Base-by-base conservation (phyloP, 2,329 filamentous ascomycete genomes). In the Venturiaceae sp. region DNA sequence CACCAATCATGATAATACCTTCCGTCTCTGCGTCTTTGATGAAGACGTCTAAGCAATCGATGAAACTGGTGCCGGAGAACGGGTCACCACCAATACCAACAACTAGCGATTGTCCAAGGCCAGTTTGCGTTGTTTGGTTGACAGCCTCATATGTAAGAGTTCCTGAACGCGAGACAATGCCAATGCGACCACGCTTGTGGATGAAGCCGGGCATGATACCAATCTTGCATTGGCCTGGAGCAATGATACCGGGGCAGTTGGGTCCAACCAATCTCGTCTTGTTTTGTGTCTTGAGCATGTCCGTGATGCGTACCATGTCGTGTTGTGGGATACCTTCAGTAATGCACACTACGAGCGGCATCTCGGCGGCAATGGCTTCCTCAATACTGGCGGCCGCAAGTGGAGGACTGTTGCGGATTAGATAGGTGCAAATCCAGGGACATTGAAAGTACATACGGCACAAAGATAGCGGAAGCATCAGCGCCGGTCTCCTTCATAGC, bases 171-270 rank as follows among this genome's bases (percentile, higher is more conserved):
- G 92, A 96, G 76, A 99, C 94, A 75, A 99, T 97, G 72, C 94
- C 94, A 72, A 99, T 92, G 75, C 94, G 92, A 69, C 94, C 94
- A 76, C 92, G 90, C 85, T 97, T 97, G 86, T 99, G 94, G 80
- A 99, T 97, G 83, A 97, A 96, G 69, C 94, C 94, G 64, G 94
- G 90, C 94, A 99, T 97, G 80, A 99, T 99, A 73, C 94, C 94
- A 72, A 99, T 97, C 82, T 99, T 99, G 85, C 94, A 99, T 84
- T 95, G 92, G 68, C 92, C 94, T 78, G 82, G 83, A 72, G 83
- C 92, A 76, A 97, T 97, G 77, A 97, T 92, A 74, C 92, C 94
- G 64, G 94, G 94, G 82, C 94, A 99, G 82, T 97, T 99, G 71
- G 92, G 92, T 66, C 92, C 92, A 63, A 97, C 91, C 69, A 99